Percentiles rank a stretch among this genome's conserved stretches.
phyloP scores from a whole-genome alignment of 179 eudicot species.

The Pouteria campechiana region DNA sequence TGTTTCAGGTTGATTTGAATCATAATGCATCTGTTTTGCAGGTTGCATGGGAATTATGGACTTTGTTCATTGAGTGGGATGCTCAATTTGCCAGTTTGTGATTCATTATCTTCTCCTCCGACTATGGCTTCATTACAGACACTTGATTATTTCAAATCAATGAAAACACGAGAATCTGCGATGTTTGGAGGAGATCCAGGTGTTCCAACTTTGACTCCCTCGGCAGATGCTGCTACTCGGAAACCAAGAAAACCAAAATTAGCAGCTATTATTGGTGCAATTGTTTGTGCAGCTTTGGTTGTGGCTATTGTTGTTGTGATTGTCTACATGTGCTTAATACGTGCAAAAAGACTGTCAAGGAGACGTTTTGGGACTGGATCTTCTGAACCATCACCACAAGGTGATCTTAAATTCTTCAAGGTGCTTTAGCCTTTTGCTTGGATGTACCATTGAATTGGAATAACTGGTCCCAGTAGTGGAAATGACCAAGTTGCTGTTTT shows the following conservation, averaged over 20 bases:
- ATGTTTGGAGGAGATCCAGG: neutral
- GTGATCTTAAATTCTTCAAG: too few relatives aligned
- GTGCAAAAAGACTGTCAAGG: slow-evolving; percentile 9
- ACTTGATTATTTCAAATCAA: neutral
- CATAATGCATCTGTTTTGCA: neutral
- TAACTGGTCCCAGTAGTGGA: neutral
- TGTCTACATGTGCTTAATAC: slow-evolving; percentile 11
- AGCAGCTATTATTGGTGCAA: slow-evolving; percentile 11
- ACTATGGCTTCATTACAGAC: neutral
- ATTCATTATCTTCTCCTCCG: neutral
- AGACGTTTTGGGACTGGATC: slow-evolving; percentile 9
- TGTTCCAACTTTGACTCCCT: slow-evolving; percentile 7
- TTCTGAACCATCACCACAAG: slow-evolving; percentile 8
- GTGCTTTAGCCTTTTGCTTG: neutral
- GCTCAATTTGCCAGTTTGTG: neutral
- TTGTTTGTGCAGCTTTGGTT: slow-evolving; percentile 11
- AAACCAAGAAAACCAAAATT: slow-evolving; percentile 10
- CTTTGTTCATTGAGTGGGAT: neutral
- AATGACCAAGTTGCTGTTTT: neutral
- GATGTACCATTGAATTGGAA: neutral
- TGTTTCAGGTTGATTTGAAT: too few relatives aligned
- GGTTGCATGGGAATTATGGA: slow-evolving; percentile 4
- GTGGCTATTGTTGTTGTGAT: slow-evolving; percentile 5
- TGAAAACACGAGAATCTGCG: neutral
- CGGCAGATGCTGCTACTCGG: neutral